Base-by-base conservation (phyloP, 2,329 filamentous ascomycete genomes). In the Chaetothyriales sp. region DNA sequence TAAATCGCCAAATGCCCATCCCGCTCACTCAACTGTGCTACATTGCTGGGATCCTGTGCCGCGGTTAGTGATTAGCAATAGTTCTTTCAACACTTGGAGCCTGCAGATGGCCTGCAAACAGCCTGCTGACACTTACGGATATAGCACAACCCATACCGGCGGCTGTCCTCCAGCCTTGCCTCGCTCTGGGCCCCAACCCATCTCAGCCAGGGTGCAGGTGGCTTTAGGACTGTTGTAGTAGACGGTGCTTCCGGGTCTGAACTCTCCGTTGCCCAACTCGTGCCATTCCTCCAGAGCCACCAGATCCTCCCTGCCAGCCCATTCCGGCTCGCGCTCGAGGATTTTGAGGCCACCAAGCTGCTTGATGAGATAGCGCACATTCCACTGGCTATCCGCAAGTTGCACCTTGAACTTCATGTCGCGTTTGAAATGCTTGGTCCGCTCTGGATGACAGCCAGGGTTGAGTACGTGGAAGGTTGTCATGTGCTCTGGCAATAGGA, bases 401-500 rank as follows among this genome's bases (percentile, higher is more conserved):
- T 72, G 68, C 0, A 73, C 71, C 47, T 71, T 67, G 59, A 77
- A 76, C 0, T 66, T 61, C 36, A 76, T 56, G 66, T 54, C 64
- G 61, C 28, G 8, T 10, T 26, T 28, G 18, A 47, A 28, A 39
- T 39, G 32, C 10, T 22, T 28, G 15, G 45, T 47, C 10, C 26
- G 45, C 18, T 22, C 22, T 25, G 28, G 22, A 18, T 47, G 45
- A 8, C 28, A 53, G 20, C 51, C 51, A 2, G 72, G 70, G 55
- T 73, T 73, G 63, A 83, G 70, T 2, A 82, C 68, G 57, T 81
- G 77, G 5, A 81, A 67, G 55, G 77, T 80, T 22, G 76, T 78
- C 62, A 81, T 76, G 55, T 76, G 70, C 0, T 66, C 59, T 0
- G 76, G 72, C 64, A 80, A 81, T 60, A 81, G 45, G 1, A 47